Base-by-base conservation (phyloP, 768 basidiomycete species). In the Cyclocybe cylindracea region DNA sequence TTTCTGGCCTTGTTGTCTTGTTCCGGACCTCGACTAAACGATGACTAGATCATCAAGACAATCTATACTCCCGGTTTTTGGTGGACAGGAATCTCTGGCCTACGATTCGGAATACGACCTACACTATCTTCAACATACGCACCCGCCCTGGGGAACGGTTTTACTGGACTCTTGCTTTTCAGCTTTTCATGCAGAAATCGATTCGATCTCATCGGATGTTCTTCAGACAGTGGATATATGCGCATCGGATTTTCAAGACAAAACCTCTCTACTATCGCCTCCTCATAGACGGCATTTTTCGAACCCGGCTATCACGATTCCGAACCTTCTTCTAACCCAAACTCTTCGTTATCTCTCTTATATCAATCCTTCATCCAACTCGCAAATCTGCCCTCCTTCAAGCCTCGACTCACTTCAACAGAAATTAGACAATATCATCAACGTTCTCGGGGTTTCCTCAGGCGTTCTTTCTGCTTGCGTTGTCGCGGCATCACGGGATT, bases 391-490 rank as follows among this genome's bases (percentile, higher is more conserved):
- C n/a, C 56, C 53, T n/a, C 53, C 61, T 10, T 44, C 46, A 29
- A 70, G 72, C 48, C 44, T 50, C 5, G 62, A 71, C 31, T 42
- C 63, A 32, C 58, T 79, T 24, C 56, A 64, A 50, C 37, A 46
- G 31, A 80, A 81, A 54, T 39, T 57, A 35, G 51, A 66, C 10
- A 59, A 75, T 40, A 55, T 50, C 2, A 36, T 69, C 16, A 78
- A 79, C 10, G 58, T 82, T 44, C 61, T 82, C 6, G 82, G 78
- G 4, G 78, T 82, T 62, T 83, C 81, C n/a, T 82, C 80, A 41
- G 83, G 82, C 29, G 73, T 83, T 48, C 66, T 84, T 39, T 68
- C 78, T 13, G 81, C 83, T 7, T 78, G 78, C 48, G 76, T 82
- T 11, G 77, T 78, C 4, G 77, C 72, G 39, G 69, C 77, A 2